Evolutionary conservation across 495 filamentous ascomycete species (phyloP).

Genomic region (Penicillium silybi): DNA sequence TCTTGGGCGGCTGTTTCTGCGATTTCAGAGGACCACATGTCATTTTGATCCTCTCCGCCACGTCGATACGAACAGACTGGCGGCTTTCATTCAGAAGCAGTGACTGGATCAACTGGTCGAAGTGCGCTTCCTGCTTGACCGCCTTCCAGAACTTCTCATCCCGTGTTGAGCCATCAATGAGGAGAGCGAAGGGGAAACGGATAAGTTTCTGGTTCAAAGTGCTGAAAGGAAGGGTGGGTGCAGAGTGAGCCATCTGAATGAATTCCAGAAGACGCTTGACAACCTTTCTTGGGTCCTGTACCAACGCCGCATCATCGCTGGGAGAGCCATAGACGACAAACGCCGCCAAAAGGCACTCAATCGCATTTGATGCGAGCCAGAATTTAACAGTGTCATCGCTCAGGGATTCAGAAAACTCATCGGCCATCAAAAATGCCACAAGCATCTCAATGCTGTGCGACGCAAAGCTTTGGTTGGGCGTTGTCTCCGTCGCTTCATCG

Average conservation of each 20-base stretch:
- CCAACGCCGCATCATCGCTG: slow-evolving; percentile 4
- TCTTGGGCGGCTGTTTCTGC: slow-evolving; percentile 20
- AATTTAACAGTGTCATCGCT: slow-evolving; percentile 17
- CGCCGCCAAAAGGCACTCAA: slow-evolving; percentile 36
- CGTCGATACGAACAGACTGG: slow-evolving; percentile 31
- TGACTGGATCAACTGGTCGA: slow-evolving; percentile 36
- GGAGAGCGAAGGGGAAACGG: slow-evolving; percentile 55
- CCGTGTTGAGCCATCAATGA: slow-evolving; percentile 62
- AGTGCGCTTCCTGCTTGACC: slow-evolving; percentile 45
- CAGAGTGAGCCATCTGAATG: slow-evolving; percentile 25
- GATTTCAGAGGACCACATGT: slow-evolving; percentile 28
- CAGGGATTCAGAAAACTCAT: slow-evolving; percentile 26
- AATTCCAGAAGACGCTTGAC: slow-evolving; percentile 29
- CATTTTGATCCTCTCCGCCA: slow-evolving; percentile 34
- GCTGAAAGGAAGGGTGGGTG: slow-evolving; percentile 1
- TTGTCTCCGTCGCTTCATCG: slow-evolving; percentile 40
- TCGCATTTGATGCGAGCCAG: slow-evolving; percentile 29
- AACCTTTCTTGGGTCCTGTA: slow-evolving; percentile 21
- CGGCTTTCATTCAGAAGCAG: slow-evolving; percentile 34
- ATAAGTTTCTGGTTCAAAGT: slow-evolving; percentile 33
- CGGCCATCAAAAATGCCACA: slow-evolving; percentile 36
- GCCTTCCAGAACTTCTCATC: slow-evolving; percentile 55
- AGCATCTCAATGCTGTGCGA: slow-evolving; percentile 42
- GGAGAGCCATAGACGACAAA: slow-evolving; percentile 7
- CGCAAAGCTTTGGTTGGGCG: slow-evolving; percentile 35